phyloP scores from a whole-genome alignment of 2,329 filamentous ascomycete genomes.

The Ophidiomyces ophidiicola region DNA sequence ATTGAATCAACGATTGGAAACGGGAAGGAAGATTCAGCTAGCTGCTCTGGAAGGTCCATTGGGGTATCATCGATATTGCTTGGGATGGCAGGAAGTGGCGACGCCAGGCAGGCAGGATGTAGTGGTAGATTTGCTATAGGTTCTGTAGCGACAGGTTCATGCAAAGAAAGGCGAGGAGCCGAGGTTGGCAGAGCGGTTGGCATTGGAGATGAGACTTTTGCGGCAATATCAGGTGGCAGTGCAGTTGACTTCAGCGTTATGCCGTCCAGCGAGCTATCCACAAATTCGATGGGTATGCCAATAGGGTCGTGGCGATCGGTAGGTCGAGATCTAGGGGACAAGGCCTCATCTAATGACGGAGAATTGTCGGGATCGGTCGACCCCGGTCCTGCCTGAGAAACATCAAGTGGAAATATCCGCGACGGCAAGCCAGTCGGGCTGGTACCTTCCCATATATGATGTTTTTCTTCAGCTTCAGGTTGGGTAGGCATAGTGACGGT shows the following conservation, averaged over 20 bases:
- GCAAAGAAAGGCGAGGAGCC: constrained; percentile 12
- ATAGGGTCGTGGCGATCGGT: constrained; percentile 23
- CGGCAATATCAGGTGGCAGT: constrained; percentile 33
- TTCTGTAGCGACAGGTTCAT: constrained; percentile 17
- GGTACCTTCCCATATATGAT: constrained; percentile 36
- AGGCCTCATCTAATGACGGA: constrained; percentile 30
- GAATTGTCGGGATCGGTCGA: constrained; percentile 14
- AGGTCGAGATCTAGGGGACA: constrained; percentile 28
- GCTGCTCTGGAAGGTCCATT: constrained; percentile 31
- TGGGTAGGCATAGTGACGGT: constrained; percentile 2
- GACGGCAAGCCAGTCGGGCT: constrained; percentile 31
- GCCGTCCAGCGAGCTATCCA: constrained; percentile 36
- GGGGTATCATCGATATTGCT: constrained; percentile 36
- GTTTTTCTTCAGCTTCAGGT: constrained; percentile 6
- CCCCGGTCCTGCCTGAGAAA: constrained; percentile 15
- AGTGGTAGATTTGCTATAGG: constrained; percentile 26
- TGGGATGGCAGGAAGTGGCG: constrained; percentile 29
- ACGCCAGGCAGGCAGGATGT: constrained; percentile 1
- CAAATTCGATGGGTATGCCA: constrained; percentile 34
- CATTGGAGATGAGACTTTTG: constrained; percentile 31
- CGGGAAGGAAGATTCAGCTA: constrained; percentile 21
- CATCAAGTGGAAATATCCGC: constrained; percentile 29
- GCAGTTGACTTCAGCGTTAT: constrained; percentile 38
- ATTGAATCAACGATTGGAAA: constrained; percentile 19
- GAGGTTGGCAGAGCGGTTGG: constrained; percentile 19